Conservation (phyloP, 148 eudicot species). For the Chenopodium berlandieri region DNA sequence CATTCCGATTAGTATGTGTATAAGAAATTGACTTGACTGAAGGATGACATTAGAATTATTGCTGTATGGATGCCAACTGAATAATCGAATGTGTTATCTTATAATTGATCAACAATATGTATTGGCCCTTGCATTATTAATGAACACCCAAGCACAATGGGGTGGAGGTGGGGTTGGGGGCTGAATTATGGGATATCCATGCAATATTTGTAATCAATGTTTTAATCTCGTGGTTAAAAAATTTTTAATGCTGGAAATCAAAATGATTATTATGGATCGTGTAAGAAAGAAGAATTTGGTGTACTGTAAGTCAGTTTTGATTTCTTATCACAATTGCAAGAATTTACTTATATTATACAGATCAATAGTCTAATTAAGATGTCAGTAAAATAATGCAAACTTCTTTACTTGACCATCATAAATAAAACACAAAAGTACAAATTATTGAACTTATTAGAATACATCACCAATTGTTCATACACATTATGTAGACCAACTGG, state of each 20-base stretch:
- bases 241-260: background rate
- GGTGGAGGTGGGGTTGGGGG: background rate
- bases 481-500: background rate
- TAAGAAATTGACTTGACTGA: background rate
- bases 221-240: background rate
- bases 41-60: background rate
- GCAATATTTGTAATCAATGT: background rate
- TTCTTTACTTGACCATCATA: background rate
- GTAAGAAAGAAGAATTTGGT: background rate
- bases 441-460: background rate
- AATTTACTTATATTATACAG: background rate
- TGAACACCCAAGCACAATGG: background rate
- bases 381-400: background rate
- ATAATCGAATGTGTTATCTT: background rate
- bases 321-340: background rate
- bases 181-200: background rate
- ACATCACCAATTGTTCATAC: background rate
- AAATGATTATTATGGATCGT: background rate
- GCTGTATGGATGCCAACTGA: background rate
- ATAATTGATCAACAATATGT: background rate
- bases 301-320: background rate
- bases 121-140: background rate
- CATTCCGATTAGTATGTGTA: background rate
- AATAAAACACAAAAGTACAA: background rate
- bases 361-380: too few species aligned